Conservation (phyloP, 2,329 filamentous ascomycete genomes). For the Penicillium freii region DNA sequence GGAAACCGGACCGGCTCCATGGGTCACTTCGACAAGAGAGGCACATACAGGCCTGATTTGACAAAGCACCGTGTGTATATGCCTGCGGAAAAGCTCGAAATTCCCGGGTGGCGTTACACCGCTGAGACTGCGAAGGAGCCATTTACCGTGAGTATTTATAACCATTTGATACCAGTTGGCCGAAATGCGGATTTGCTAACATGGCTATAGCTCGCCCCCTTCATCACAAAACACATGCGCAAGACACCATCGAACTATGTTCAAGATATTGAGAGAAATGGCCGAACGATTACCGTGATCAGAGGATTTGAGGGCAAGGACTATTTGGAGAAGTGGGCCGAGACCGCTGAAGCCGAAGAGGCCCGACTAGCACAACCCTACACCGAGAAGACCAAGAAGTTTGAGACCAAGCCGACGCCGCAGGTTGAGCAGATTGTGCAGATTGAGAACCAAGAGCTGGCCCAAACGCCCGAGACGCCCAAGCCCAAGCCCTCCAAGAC, state of each 20-base stretch:
- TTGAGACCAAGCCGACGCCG: not conserved
- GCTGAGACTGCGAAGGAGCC: slow-evolving; percentile 1
- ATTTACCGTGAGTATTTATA: slow-evolving; percentile 14
- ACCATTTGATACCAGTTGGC: not conserved
- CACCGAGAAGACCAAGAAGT: not conserved
- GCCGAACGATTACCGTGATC: slow-evolving; percentile 25
- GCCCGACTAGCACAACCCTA: slow-evolving; percentile 1
- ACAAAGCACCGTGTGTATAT: slow-evolving; percentile 87
- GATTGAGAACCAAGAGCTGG: not conserved
- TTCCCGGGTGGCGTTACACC: not conserved
- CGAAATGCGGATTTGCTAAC: slow-evolving; percentile 9
- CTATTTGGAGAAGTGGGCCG: slow-evolving; percentile 41
- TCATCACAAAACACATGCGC: slow-evolving; percentile 44
- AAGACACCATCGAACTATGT: slow-evolving; percentile 23
- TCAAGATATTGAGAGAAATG: slow-evolving; percentile 32
- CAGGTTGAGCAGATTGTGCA: not conserved
- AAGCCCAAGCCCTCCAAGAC: not conserved
- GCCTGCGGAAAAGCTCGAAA: slow-evolving; percentile 3
- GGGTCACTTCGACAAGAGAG: slow-evolving; percentile 68
- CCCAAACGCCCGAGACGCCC: not conserved
- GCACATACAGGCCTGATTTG: slow-evolving; percentile 73
- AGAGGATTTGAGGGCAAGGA: slow-evolving; percentile 37
- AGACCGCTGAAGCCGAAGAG: slow-evolving; percentile 37
- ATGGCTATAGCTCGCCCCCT: slow-evolving; percentile 43
- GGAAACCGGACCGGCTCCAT: slow-evolving; percentile 85